A percentile compares a stretch with the other conserved stretches of the same genome.
These are phyloP conservation scores for Lachancea sp. DNA, from an alignment of 805 yeast genomes.

Conservation along the genomic window DNA sequence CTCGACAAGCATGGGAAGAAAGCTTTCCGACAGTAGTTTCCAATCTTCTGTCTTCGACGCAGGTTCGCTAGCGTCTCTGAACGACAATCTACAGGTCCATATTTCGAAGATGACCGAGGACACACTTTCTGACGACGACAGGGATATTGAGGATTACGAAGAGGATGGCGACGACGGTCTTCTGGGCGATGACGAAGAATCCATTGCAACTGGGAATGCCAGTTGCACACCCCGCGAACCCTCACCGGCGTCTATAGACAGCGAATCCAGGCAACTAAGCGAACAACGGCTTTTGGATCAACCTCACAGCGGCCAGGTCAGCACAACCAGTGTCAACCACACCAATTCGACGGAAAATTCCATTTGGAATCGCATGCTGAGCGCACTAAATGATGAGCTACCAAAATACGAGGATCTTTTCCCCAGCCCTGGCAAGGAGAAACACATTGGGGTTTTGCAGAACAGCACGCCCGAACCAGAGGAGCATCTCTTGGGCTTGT, in stretches of 20 bases:
- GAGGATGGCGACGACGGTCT: conserved; percentile 20
- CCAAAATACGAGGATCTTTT: conserved; percentile 74
- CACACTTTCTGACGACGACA: conserved; percentile 23
- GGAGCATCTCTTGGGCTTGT: background rate
- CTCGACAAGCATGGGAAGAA: conserved; percentile 13
- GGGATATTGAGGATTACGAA: conserved; percentile 29
- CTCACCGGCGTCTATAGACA: background rate
- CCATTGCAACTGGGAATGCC: background rate
- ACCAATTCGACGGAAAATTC: conserved; percentile 20
- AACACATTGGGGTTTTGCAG: background rate
- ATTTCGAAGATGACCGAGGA: conserved; percentile 34
- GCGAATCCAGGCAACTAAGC: background rate
- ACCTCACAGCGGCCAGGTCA: background rate
- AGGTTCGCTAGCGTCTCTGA: conserved; percentile 30
- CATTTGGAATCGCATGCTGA: conserved; percentile 35
- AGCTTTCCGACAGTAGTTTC: conserved; percentile 23
- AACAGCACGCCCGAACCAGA: background rate
- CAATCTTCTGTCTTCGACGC: conserved; percentile 24
- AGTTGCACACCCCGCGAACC: background rate
- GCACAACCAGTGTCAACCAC: background rate
- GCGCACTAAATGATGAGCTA: conserved; percentile 40
- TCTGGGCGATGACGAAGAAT: conserved; percentile 17
- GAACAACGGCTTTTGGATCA: background rate
- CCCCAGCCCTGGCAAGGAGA: conserved; percentile 41
- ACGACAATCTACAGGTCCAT: conserved; percentile 24